A percentile compares a stretch with the other conserved stretches of the same genome.
These are phyloP conservation scores for Aspergillus fumigatiaffinis DNA, from an alignment of 2,329 filamentous ascomycete genomes.

Conservation along the genomic window DNA sequence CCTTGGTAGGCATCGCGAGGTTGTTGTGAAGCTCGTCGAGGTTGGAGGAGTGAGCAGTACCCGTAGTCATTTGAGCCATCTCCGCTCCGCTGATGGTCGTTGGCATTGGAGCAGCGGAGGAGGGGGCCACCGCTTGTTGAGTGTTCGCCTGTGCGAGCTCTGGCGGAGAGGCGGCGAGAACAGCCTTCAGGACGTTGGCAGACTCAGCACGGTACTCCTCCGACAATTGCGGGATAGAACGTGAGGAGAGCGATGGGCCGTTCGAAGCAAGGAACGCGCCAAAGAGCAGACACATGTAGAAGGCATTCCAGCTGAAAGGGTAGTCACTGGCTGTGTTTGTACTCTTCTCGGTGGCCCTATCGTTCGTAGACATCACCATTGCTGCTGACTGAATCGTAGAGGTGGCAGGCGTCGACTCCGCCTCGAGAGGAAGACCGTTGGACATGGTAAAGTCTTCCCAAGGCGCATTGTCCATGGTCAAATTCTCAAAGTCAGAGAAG, in stretches of 20 bases:
- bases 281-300: slow-evolving; percentile 92
- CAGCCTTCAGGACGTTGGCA: slow-evolving; percentile 45
- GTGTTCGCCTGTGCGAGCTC: slow-evolving; percentile 50
- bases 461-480: slow-evolving; percentile 69
- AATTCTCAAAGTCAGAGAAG: slow-evolving; percentile 77
- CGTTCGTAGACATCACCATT: slow-evolving; percentile 41
- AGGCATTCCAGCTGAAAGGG: slow-evolving; percentile 63
- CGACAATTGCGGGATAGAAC: slow-evolving; percentile 51
- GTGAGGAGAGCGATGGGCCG: slow-evolving; percentile 57
- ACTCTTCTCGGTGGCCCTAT: slow-evolving; percentile 33
- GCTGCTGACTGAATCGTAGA: slow-evolving; percentile 14
- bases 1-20: slow-evolving; percentile 70
- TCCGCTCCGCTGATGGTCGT: slow-evolving; percentile 36
- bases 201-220: slow-evolving; percentile 47
- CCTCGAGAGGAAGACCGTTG: slow-evolving; percentile 52
- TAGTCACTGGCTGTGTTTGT: slow-evolving; percentile 59
- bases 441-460: slow-evolving; percentile 83
- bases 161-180: slow-evolving; percentile 43
- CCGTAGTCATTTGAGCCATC: slow-evolving; percentile 37
- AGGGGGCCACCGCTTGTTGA: slow-evolving; percentile 22
- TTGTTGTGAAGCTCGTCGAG: slow-evolving; percentile 65
- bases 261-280: slow-evolving; percentile 95
- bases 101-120: slow-evolving; percentile 23
- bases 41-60: slow-evolving; percentile 28
- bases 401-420: slow-evolving; percentile 34